Conservation (phyloP, 305 asterid genomes). For the Solanum aculeatissimum region DNA sequence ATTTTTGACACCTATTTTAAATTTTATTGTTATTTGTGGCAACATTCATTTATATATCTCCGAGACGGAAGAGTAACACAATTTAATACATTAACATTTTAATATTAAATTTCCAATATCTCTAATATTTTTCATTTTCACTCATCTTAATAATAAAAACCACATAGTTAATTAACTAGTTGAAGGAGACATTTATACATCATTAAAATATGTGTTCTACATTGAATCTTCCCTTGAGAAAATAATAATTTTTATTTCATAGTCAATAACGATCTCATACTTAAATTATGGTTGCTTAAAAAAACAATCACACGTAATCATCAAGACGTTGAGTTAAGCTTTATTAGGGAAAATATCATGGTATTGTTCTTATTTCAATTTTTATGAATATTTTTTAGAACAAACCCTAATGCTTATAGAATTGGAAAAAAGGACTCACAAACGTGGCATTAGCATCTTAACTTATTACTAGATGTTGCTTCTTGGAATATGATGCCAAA, state of each 20-base stretch:
- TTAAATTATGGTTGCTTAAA: too few species aligned
- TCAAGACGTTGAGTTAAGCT: not conserved
- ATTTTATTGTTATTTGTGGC: too few species aligned
- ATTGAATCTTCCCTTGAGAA: too few species aligned
- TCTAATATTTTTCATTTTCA: not conserved
- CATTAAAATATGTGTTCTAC: not conserved
- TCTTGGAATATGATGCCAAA: not conserved
- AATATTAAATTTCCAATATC: not conserved
- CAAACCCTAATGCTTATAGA: too few species aligned
- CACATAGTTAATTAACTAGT: not conserved
- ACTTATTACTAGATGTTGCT: not conserved
- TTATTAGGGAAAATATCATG: too few species aligned
- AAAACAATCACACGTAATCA: not conserved
- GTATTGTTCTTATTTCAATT: too few species aligned
- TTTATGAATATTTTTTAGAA: too few species aligned
- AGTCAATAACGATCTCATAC: not conserved
- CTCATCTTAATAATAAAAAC: not conserved
- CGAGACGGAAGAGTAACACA: not conserved
- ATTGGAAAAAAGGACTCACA: not conserved
- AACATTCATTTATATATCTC: not conserved
- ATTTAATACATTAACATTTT: not conserved
- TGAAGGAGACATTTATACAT: not conserved
- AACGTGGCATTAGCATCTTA: not conserved
- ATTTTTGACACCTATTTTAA: too few species aligned
- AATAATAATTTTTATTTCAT: not conserved